A percentile compares a stretch with the other conserved stretches of the same genome.
phyloP scores from a whole-genome alignment of 108 stramenopile genomes.

The Nannochloropsis oceanica region DNA sequence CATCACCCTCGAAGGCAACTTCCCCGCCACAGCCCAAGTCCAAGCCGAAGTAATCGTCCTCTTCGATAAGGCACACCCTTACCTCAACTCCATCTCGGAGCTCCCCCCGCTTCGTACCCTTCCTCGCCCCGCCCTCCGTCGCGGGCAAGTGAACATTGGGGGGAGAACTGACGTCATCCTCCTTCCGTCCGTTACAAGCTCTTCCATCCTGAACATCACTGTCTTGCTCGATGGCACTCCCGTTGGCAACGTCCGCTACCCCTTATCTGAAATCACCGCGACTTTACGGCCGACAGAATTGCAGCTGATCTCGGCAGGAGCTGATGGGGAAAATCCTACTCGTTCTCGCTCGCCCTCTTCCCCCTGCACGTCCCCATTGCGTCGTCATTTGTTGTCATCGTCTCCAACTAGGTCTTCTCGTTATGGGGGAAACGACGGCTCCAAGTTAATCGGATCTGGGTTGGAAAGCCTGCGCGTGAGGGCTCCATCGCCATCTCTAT shows the following conservation, averaged over 20 bases:
- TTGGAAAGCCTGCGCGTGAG: too few relatives aligned
- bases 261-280: background rate
- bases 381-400: too few relatives aligned
- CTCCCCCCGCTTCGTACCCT: background rate
- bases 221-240: background rate
- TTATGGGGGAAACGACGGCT: too few relatives aligned
- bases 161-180: background rate
- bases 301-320: background rate
- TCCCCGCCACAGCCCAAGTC: background rate
- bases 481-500: too few relatives aligned
- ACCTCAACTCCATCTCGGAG: background rate
- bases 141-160: background rate
- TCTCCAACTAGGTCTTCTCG: too few relatives aligned
- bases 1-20: background rate
- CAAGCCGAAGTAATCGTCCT: background rate
- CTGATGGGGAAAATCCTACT: too few relatives aligned
- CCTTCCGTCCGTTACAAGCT: background rate
- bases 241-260: background rate
- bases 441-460: too few relatives aligned
- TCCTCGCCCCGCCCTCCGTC: background rate
- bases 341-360: too few relatives aligned
- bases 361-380: too few relatives aligned
- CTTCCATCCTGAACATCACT: background rate
- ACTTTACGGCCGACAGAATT: background rate
- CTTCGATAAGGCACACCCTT: background rate